Base-by-base conservation (phyloP, 192 early-diverging fungal genomes). In the Ambispora gerdemannii region DNA sequence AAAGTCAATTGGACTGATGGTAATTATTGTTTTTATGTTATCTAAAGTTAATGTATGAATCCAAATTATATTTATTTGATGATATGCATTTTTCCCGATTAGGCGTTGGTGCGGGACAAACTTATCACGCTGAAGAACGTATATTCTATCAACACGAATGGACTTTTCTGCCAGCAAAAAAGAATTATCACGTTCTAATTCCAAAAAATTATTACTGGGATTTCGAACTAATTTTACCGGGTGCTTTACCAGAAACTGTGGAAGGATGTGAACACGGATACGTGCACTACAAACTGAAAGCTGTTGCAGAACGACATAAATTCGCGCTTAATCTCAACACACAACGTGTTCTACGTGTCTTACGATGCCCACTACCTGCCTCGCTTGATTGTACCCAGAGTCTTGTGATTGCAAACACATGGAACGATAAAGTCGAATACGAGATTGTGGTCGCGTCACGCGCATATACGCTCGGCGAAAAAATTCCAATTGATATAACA, bases 161-260 rank as follows among this genome's bases (percentile, higher is more conserved):
- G 84, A 7, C 24, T 19, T 89, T 86, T 69, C 74, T 84, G 19
- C 71, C 75, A 32, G 35, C 73, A 20, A 75, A 80, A 59, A 72
- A 73, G 24, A 75, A 77, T 31, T 43, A 74, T 4, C 62, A 78
- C 36, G 43, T 60, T 24, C 71, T 83, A 49, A 52, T 67, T 8
- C 65, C 77, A 3, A 71, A 72, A 31, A 73, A 53, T 50, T 70
- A 82, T 50, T 71, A 43, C 27, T 87, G 75, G 76, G 70, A 73
- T 30, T 89, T 89, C 56, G 86, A 87, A 51, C 25, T 87, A 33
- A 65, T 78, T 10, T n/a, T 89, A 2, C 75, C 80, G 6, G 87
- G 87, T 8, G 64, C 83, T 30, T 71, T 87, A 49, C 87, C 87
- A 3, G 87, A 89, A 66, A 82, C 87, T 0, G 75, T 81, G 11